A percentile compares a stretch with the other conserved stretches of the same genome.
Conservation (phyloP, 2,329 filamentous ascomycete genomes). For the Trichoderma citrinoviride region DNA sequence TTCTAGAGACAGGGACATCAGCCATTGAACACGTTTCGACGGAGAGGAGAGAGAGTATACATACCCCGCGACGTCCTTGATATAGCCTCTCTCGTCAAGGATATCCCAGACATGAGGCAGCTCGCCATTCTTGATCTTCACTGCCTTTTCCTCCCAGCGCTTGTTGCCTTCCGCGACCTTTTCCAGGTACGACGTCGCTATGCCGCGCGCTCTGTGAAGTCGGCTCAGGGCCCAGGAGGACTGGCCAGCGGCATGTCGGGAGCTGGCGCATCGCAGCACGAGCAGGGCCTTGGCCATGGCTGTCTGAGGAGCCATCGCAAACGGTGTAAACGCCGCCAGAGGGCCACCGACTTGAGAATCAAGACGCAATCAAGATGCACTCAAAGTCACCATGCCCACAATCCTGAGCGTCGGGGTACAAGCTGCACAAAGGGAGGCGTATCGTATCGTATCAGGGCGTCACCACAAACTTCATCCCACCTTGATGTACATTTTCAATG, state of each 20-base stretch:
- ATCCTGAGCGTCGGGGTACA: not conserved
- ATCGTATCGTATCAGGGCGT: not conserved
- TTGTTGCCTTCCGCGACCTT: conserved; percentile 44
- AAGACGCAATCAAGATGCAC: not conserved
- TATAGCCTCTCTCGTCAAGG: conserved; percentile 67
- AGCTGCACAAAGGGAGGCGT: not conserved
- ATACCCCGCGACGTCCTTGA: conserved; percentile 74
- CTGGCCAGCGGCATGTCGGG: conserved; percentile 28
- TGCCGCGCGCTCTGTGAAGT: conserved; percentile 33
- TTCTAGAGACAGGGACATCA: conserved; percentile 30
- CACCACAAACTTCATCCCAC: conserved; percentile 18
- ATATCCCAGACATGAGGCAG: conserved; percentile 57
- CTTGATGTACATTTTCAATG: conserved; percentile 2
- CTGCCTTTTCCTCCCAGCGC: conserved; percentile 49
- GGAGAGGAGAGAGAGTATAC: conserved; percentile 7
- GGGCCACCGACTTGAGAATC: not conserved
- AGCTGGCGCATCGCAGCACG: conserved; percentile 28
- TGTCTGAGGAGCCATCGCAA: conserved; percentile 32
- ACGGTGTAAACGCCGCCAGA: not conserved
- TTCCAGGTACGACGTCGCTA: conserved; percentile 43
- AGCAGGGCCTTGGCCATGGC: conserved; percentile 29
- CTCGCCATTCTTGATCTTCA: conserved; percentile 50
- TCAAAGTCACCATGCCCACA: not conserved
- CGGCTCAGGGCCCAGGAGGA: conserved; percentile 26
- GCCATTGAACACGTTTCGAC: not conserved